Evolutionary conservation across 2,329 filamentous ascomycete genomes (phyloP).

Genomic region (Colletotrichum sublineola): DNA sequence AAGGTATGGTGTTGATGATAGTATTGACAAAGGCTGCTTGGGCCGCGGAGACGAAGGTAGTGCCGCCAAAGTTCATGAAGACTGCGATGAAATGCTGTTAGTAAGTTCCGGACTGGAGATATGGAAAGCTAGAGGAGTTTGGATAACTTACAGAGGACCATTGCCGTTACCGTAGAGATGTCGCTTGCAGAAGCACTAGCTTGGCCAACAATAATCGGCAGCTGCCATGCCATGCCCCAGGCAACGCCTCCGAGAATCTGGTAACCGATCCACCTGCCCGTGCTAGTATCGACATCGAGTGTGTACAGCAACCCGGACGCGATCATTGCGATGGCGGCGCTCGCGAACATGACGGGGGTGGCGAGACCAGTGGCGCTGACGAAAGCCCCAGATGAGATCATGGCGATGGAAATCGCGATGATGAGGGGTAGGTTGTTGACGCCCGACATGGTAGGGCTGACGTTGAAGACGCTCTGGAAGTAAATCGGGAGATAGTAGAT

Average conservation of each 20-base stretch:
- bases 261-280: conserved; percentile 59
- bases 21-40: conserved; percentile 56
- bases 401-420: conserved; percentile 34
- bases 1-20: conserved; percentile 45
- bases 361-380: conserved; percentile 20
- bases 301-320: conserved; percentile 55
- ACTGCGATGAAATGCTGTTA: conserved; percentile 43
- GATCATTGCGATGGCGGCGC: conserved; percentile 51
- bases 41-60: conserved; percentile 58
- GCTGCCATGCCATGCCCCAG: conserved; percentile 54
- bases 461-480: conserved; percentile 52
- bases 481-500: conserved; percentile 61
- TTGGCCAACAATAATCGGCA: conserved; percentile 55
- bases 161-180: conserved; percentile 45
- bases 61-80: conserved; percentile 59
- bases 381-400: conserved; percentile 41
- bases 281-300: conserved; percentile 49
- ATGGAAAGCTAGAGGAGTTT: too few relatives aligned
- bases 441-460: conserved; percentile 49
- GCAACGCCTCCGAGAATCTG: conserved; percentile 60
- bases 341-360: conserved; percentile 44
- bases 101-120: background rate
- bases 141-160: conserved; percentile 47
- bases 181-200: background rate
- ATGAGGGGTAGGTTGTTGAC: conserved; percentile 49